Conservation (phyloP, 179 eudicot genomes). For the Carnegiea gigantea region DNA sequence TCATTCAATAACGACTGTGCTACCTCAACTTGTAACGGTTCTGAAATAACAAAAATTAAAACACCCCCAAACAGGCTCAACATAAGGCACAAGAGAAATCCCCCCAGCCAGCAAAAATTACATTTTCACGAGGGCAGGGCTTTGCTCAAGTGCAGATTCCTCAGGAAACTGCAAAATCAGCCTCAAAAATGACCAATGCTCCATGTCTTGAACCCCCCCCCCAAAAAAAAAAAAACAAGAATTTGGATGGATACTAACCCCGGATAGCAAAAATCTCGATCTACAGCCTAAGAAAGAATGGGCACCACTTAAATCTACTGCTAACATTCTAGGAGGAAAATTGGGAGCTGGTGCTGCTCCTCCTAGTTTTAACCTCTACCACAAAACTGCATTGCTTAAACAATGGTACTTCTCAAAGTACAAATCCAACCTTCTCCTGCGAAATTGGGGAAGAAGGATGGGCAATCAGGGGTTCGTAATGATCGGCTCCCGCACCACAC, state of each 20-base stretch:
- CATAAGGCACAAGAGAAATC: conserved; percentile 20
- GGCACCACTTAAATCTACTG: conserved; percentile 32
- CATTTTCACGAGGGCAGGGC: conserved; percentile 23
- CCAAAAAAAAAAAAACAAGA: background rate
- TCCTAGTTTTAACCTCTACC: conserved; percentile 36
- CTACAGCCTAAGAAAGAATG: conserved; percentile 29
- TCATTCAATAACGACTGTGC: conserved; percentile 16
- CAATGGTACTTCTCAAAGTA: conserved; percentile 43
- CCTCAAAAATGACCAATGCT: conserved; percentile 31
- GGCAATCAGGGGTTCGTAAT: conserved; percentile 87
- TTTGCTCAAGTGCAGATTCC: conserved; percentile 25
- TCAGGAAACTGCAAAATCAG: conserved; percentile 11
- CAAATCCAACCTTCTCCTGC: conserved; percentile 75
- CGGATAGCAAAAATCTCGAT: conserved; percentile 23
- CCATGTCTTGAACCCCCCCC: conserved; percentile 22
- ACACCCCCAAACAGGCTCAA: conserved; percentile 24
- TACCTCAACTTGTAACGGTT: background rate
- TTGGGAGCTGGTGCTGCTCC: conserved; percentile 25
- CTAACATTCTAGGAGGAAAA: conserved; percentile 34
- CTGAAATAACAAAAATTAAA: background rate
- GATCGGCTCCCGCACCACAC: conserved; percentile 97
- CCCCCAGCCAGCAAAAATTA: conserved; percentile 26
- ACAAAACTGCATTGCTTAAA: conserved; percentile 37
- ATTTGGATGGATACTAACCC: conserved; percentile 24
- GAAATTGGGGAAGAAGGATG: conserved; percentile 50